Conservation (phyloP, 768 basidiomycete species). For the Termitomyces bulborhizus region DNA sequence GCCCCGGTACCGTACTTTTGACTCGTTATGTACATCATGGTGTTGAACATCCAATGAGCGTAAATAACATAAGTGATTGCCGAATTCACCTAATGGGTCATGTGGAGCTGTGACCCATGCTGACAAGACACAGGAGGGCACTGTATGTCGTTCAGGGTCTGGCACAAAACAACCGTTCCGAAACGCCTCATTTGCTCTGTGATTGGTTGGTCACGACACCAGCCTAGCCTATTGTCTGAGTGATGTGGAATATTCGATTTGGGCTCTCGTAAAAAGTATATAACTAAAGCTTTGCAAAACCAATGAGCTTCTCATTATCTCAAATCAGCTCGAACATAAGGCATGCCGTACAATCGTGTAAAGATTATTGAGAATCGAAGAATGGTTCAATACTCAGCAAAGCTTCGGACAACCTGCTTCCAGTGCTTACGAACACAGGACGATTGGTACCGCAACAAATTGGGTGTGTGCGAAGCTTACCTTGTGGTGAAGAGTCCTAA, state of each 20-base stretch:
- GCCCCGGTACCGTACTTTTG: background rate
- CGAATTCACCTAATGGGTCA: no score
- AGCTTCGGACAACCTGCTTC: conserved; percentile 40
- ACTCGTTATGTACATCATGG: no score
- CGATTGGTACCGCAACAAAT: background rate
- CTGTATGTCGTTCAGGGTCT: no score
- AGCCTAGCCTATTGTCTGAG: background rate
- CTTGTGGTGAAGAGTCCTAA: conserved; percentile 60
- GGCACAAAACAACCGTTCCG: no score
- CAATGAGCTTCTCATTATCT: background rate
- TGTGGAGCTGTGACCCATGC: no score
- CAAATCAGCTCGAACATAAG: background rate
- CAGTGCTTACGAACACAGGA: conserved; percentile 33
- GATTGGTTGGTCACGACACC: background rate
- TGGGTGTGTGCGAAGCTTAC: conserved; percentile 29
- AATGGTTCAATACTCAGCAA: conserved; percentile 19
- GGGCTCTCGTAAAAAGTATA: no score
- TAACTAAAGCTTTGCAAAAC: no score
- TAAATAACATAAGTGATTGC: no score
- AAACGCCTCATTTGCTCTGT: no score
- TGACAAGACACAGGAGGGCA: no score
- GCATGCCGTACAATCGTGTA: background rate
- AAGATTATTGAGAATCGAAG: background rate
- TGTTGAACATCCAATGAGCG: no score
- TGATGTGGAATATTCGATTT: background rate